phyloP scores from a whole-genome alignment of 2,329 filamentous ascomycete genomes.

The Rhynchosporium graminicola region DNA sequence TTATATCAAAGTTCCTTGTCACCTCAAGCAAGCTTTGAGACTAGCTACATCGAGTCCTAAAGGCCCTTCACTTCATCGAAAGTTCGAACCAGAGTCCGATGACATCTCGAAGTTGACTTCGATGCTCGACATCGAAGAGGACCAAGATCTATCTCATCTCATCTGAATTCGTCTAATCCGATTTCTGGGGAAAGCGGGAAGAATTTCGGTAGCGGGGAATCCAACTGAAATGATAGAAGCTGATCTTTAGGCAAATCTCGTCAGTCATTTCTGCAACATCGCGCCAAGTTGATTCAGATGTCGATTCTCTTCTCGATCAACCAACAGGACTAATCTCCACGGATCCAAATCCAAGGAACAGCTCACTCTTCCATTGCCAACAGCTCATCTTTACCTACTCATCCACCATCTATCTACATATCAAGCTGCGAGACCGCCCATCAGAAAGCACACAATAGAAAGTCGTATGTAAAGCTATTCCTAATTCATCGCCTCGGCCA shows the following conservation, averaged over 20 bases:
- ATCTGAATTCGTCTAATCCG: neutral
- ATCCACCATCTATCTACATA: neutral
- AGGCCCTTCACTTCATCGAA: too few species aligned
- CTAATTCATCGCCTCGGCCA: neutral
- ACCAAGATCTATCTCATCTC: too few species aligned
- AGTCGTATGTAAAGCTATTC: too few species aligned
- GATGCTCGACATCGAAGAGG: too few species aligned
- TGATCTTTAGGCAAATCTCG: neutral
- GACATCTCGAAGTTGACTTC: too few species aligned
- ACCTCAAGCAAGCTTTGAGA: too few species aligned
- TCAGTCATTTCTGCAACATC: neutral
- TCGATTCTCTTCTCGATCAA: neutral
- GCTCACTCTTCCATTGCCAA: neutral
- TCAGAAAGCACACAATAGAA: too few species aligned
- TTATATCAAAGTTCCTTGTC: too few species aligned
- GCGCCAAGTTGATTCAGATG: neutral
- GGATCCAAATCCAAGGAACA: neutral
- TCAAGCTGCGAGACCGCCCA: neutral
- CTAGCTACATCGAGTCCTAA: too few species aligned
- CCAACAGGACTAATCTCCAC: too few species aligned
- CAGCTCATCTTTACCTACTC: neutral
- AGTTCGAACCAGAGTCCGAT: too few species aligned
- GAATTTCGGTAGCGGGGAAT: neutral
- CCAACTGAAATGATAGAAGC: neutral
- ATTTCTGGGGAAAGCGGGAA: slow-evolving; percentile 1